A percentile compares a stretch with the other conserved stretches of the same genome.
Conservation (phyloP, 106 monocot genomes). For the Dendrobium huoshanense region DNA sequence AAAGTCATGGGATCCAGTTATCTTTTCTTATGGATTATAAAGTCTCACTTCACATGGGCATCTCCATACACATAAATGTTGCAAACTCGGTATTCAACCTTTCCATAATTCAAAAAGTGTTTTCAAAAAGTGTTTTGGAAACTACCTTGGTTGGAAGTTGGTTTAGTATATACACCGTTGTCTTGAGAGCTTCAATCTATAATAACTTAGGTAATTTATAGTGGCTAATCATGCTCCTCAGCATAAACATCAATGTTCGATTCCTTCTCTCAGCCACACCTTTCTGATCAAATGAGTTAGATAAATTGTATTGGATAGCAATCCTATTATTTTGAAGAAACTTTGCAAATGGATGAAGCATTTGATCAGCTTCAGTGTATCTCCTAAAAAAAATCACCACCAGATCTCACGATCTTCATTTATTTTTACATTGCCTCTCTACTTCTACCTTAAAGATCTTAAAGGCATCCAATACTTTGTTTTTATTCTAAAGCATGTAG, state of each 20-base stretch:
- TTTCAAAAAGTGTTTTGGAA: not conserved
- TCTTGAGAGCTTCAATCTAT: not conserved
- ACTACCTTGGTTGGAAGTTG: not conserved
- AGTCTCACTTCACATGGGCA: not conserved
- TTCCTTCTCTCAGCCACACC: not conserved
- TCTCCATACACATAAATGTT: not conserved
- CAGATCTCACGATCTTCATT: no score
- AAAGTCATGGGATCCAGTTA: not conserved
- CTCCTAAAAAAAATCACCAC: no score
- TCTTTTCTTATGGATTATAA: not conserved
- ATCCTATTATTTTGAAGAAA: no score
- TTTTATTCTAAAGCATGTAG: no score
- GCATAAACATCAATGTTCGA: not conserved
- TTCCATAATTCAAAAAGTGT: not conserved
- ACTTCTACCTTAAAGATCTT: no score
- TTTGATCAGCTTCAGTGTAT: no score
- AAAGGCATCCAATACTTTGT: no score
- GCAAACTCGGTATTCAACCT: not conserved
- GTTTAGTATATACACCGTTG: not conserved
- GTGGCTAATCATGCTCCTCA: not conserved
- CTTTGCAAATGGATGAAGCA: no score
- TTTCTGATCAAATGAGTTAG: no score
- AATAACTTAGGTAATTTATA: not conserved
- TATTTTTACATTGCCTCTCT: no score
- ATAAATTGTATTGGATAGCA: no score